Evolutionary conservation across 106 monocot genomes (phyloP), one percentile per base, ranked within the genome.

Genomic region (Allium cepa): DNA sequence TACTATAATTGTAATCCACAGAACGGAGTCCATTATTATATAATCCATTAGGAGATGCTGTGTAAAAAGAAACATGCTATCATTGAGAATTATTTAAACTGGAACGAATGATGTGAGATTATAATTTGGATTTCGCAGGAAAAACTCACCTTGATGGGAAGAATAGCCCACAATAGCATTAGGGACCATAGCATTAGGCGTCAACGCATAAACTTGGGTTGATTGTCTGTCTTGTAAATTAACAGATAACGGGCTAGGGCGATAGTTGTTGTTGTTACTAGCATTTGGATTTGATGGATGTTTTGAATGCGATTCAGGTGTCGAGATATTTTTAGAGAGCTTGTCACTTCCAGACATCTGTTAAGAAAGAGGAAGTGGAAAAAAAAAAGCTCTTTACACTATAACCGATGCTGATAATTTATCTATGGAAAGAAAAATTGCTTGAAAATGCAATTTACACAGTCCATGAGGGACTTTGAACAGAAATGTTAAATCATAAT

Each of bases 1-100:
- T 85, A 75, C 71, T 75, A 68, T 78, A 81, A 18, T 84, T 77
- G 77, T 74, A 79, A 55, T 46, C 63, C 61, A 73, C 59, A 28
- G 68, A 73, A 66, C 69, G 45, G 27, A 66, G 60, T 28, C 73
- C 73, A 51, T 73, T 73, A 76, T 59, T 70, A 49, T 69, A 26
- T 62, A 71, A 71, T 17, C 74, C 71, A 53, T 70, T 68, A 68
- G 77, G n/a, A 55, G 74, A 70, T 22, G 68, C 15, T 59, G 26
- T 64, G 46, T 49, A 64, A 46, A 17, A 64, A 17, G 46, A 64
- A 64, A 15, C 48, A 62, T 10, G 57, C 57, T 53, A 17, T 56
- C 5, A 28, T 64, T 62, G 45, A 59, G 22, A 15, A 47, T 15
- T 9, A 46, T 59, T 45, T 57, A 5, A 36, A 14, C n/a, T 56